These are phyloP conservation scores for Calocera cornea DNA, from an alignment of 768 basidiomycete genomes.

Conservation along the genomic window DNA sequence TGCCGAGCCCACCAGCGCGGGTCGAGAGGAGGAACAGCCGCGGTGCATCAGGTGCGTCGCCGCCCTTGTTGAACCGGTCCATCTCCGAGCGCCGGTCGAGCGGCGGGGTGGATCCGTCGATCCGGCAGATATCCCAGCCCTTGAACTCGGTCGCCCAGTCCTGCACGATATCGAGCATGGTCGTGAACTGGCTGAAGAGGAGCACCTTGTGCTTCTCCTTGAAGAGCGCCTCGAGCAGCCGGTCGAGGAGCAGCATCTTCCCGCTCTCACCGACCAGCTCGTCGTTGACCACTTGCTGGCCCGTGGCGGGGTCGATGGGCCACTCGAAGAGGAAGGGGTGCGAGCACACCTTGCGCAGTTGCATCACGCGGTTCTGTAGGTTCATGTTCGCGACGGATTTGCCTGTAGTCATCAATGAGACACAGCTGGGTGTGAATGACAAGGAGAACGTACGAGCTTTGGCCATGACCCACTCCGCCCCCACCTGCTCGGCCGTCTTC, in stretches of 20 bases:
- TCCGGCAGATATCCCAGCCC: constrained; percentile 72
- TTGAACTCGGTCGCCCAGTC: constrained; percentile 84
- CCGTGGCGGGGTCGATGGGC: constrained; percentile 51
- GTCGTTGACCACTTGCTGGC: constrained; percentile 53
- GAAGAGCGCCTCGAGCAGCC: constrained; percentile 73
- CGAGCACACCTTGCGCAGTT: constrained; percentile 88
- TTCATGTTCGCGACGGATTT: constrained; percentile 84
- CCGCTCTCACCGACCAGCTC: constrained; percentile 77
- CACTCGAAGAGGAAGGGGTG: constrained; percentile 87
- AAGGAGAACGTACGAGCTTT: constrained; percentile 39
- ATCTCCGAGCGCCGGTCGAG: constrained; percentile 73
- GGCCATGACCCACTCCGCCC: constrained; percentile 43
- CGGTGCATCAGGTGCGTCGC: constrained; percentile 48
- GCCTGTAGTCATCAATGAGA: constrained; percentile 31
- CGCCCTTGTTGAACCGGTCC: constrained; percentile 64
- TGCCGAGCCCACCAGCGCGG: constrained; percentile 63
- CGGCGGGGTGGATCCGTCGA: constrained; percentile 80
- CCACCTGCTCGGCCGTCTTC: constrained; percentile 40
- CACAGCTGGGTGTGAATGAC: background rate
- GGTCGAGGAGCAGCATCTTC: constrained; percentile 94
- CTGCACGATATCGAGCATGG: constrained; percentile 87
- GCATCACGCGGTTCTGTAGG: constrained; percentile 92
- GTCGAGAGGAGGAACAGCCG: constrained; percentile 68
- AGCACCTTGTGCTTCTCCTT: constrained; percentile 67
- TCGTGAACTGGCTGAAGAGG: constrained; percentile 88